Conservation (phyloP, 345 rosid species). For the Sisymbrium altissimum region DNA sequence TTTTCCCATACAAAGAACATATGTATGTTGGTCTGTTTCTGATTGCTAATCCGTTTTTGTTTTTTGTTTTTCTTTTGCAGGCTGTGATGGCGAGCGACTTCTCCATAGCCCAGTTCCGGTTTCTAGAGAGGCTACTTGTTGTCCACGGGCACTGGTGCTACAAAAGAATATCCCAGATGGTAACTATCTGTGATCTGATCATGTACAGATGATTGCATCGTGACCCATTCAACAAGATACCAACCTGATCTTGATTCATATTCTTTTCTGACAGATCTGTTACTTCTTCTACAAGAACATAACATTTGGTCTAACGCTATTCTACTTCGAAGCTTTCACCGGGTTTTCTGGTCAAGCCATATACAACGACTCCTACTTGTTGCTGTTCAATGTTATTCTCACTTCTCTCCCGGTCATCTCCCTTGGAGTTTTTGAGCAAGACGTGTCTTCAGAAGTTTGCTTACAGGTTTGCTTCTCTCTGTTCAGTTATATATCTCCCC, state of each 20-base stretch:
- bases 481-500: background rate
- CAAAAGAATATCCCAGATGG: slow-evolving; percentile 80
- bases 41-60: slow-evolving; percentile 12
- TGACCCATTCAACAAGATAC: slow-evolving; percentile 1
- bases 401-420: slow-evolving; percentile 82
- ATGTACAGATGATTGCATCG: background rate
- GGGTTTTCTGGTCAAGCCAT: slow-evolving; percentile 61
- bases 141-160: slow-evolving; percentile 95
- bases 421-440: slow-evolving; percentile 71
- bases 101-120: slow-evolving; percentile 70
- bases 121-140: slow-evolving; percentile 63
- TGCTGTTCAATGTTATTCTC: slow-evolving; percentile 58
- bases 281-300: slow-evolving; percentile 81
- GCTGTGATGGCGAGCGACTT: slow-evolving; percentile 91
- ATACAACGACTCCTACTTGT: slow-evolving; percentile 68
- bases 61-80: slow-evolving; percentile 31
- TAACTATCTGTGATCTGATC: slow-evolving; percentile 32
- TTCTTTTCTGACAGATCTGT: slow-evolving; percentile 45
- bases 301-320: slow-evolving; percentile 67
- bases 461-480: slow-evolving; percentile 47
- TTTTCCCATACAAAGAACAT: background rate
- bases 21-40: background rate
- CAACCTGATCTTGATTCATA: slow-evolving; percentile 22
- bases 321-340: slow-evolving; percentile 65
- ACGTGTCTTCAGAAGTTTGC: slow-evolving; percentile 72